phyloP scores from a whole-genome alignment of 208 protist species.

The Polymyxa betae region DNA sequence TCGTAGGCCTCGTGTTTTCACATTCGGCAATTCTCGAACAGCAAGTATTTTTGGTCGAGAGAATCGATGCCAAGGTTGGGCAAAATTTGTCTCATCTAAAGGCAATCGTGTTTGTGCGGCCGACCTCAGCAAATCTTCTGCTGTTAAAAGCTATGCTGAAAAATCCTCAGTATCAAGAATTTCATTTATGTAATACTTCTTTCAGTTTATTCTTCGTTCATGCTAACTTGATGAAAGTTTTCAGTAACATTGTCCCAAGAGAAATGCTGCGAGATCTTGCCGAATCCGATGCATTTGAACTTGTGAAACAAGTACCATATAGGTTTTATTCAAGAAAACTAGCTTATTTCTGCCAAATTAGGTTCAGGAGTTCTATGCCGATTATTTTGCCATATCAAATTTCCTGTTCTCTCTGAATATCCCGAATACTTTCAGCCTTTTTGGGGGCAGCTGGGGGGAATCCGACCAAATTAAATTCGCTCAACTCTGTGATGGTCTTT shows the following conservation, averaged over 20 bases:
- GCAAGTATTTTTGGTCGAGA: slow-evolving; percentile 63
- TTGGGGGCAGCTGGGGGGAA: slow-evolving; percentile 3
- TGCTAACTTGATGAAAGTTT: slow-evolving; percentile 45
- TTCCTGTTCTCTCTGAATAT: slow-evolving; percentile 54
- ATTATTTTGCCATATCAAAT: slow-evolving; percentile 60
- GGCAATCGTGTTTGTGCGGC: slow-evolving; percentile 61
- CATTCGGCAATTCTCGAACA: slow-evolving; percentile 57
- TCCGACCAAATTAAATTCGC: slow-evolving; percentile 48
- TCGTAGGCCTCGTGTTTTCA: slow-evolving; percentile 56
- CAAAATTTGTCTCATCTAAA: slow-evolving; percentile 61
- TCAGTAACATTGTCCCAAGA: slow-evolving; percentile 61
- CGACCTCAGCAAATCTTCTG: slow-evolving; percentile 54
- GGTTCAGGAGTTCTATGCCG: slow-evolving; percentile 65
- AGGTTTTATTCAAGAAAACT: not conserved
- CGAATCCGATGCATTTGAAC: slow-evolving; percentile 55
- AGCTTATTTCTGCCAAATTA: not conserved
- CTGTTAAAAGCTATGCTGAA: slow-evolving; percentile 17
- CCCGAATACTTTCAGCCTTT: slow-evolving; percentile 11
- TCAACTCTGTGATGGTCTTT: slow-evolving; percentile 45
- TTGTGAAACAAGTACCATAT: slow-evolving; percentile 59
- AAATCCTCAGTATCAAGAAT: slow-evolving; percentile 60
- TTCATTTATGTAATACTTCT: slow-evolving; percentile 55
- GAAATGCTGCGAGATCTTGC: slow-evolving; percentile 46
- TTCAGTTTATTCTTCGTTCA: not conserved
- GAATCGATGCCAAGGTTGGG: slow-evolving; percentile 39